A percentile compares a stretch with the other conserved stretches of the same genome.
Conservation (phyloP, 768 basidiomycete species). For the Boletus tomentosulus region DNA sequence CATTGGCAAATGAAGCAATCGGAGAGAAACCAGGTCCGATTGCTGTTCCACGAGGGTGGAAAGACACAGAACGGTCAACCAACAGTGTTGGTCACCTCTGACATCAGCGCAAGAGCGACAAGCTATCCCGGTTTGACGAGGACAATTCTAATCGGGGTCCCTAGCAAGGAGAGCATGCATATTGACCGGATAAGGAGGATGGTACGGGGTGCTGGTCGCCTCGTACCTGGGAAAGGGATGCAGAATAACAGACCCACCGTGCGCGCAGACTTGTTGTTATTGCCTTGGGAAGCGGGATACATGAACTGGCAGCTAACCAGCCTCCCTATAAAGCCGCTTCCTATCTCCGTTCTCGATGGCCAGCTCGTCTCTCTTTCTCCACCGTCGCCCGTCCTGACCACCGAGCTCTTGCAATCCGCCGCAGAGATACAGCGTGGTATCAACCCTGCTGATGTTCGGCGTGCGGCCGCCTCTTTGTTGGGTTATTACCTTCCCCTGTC, state of each 20-base stretch:
- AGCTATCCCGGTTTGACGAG: constrained; percentile 88
- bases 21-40: constrained; percentile 25
- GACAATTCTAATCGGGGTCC: constrained; percentile 88
- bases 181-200: constrained; percentile 85
- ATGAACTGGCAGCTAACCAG: constrained; percentile 55
- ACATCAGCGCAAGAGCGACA: constrained; percentile 84
- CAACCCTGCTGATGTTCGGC: constrained; percentile 49
- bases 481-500: constrained; percentile 66
- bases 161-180: constrained; percentile 65
- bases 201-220: constrained; percentile 56
- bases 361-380: constrained; percentile 12
- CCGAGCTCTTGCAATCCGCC: constrained; percentile 28
- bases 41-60: constrained; percentile 8
- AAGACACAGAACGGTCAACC: constrained; percentile 33
- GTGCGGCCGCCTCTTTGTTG: constrained; percentile 61
- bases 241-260: constrained; percentile 26
- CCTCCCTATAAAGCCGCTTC: constrained; percentile 65
- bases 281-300: constrained; percentile 77
- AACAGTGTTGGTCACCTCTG: constrained; percentile 75
- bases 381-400: constrained; percentile 8
- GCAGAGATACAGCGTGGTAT: constrained; percentile 32
- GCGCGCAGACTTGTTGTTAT: constrained; percentile 69
- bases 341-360: constrained; percentile 19
- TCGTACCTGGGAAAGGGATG: not conserved
- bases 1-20: constrained; percentile 59